A percentile compares a stretch with the other conserved stretches of the same genome.
phyloP scores from a whole-genome alignment of 139 green algal species.

The Chlamydomonas sp. region DNA sequence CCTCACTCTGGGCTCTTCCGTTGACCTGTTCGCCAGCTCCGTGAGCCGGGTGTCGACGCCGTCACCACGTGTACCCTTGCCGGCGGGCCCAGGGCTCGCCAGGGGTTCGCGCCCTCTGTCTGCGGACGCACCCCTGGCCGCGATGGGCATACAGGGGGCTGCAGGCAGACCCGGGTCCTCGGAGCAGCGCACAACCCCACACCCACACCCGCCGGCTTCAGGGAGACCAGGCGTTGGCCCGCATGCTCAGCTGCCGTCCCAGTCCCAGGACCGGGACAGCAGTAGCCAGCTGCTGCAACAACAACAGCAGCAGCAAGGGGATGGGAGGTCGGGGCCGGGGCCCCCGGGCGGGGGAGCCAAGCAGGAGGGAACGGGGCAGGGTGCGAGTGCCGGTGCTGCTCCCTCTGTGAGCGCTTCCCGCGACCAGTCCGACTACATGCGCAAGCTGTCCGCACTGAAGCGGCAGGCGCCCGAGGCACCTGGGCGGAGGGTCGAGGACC shows the following conservation, averaged over 20 bases:
- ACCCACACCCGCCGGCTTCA: too few relatives aligned
- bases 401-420: background rate
- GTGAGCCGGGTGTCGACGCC: background rate
- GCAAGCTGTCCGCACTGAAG: slow-evolving; percentile 44
- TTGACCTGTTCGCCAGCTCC: background rate
- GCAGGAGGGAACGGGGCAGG: background rate
- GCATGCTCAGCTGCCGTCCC: too few relatives aligned
- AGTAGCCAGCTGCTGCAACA: too few relatives aligned
- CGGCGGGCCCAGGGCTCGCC: too few relatives aligned
- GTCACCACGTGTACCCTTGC: too few relatives aligned
- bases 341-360: background rate
- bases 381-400: background rate
- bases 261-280: too few relatives aligned
- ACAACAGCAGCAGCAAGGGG: background rate
- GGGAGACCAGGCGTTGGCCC: too few relatives aligned
- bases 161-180: too few relatives aligned
- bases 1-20: background rate
- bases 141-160: too few relatives aligned
- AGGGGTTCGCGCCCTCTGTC: too few relatives aligned
- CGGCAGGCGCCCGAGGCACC: background rate
- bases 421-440: slow-evolving; percentile 31
- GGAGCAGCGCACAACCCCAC: too few relatives aligned
- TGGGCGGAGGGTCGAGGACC: background rate
- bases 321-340: background rate
- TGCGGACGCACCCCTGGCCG: background rate